Conservation (phyloP, 768 basidiomycete species). For the Tephrocybe sp. region DNA sequence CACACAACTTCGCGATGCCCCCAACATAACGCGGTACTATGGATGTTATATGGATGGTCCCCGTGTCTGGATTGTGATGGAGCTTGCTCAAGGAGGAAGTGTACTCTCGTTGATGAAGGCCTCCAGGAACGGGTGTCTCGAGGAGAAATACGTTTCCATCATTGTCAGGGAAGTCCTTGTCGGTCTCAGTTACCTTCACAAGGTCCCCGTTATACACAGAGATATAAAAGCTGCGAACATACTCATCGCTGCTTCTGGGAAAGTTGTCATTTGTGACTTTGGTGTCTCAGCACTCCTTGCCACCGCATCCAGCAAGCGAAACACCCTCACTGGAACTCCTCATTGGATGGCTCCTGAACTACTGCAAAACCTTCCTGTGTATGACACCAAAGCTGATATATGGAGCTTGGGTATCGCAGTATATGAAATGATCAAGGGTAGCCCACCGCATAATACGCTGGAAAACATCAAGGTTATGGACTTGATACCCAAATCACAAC, state of each 20-base stretch:
- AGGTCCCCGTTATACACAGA: conserved; percentile 91
- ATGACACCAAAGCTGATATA: conserved; percentile 97
- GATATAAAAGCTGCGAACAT: conserved; percentile 98
- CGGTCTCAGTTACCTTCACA: conserved; percentile 88
- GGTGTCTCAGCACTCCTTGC: conserved; percentile 93
- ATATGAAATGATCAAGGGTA: conserved; percentile 96
- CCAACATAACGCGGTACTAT: conserved; percentile 92
- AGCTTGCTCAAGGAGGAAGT: conserved; percentile 93
- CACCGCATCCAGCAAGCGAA: conserved; percentile 84
- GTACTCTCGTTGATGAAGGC: conserved; percentile 93
- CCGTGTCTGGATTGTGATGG: conserved; percentile 99
- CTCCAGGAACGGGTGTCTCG: conserved; percentile 66
- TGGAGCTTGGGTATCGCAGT: conserved; percentile 97
- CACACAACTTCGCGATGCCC: conserved; percentile 83
- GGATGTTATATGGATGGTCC: conserved; percentile 96
- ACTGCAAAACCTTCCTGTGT: conserved; percentile 81
- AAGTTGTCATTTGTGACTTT: conserved; percentile 96
- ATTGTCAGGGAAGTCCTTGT: conserved; percentile 88
- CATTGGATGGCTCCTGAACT: conserved; percentile 99
- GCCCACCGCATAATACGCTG: conserved; percentile 82
- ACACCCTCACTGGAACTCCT: conserved; percentile 95
- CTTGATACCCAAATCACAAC: conserved; percentile 81
- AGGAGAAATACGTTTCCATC: conserved; percentile 86
- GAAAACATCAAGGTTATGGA: conserved; percentile 86
- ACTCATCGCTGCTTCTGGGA: conserved; percentile 82